These are phyloP conservation scores for Zymoseptoria pseudotritici DNA, from an alignment of 2,329 filamentous ascomycete species.

Conservation along the genomic window DNA sequence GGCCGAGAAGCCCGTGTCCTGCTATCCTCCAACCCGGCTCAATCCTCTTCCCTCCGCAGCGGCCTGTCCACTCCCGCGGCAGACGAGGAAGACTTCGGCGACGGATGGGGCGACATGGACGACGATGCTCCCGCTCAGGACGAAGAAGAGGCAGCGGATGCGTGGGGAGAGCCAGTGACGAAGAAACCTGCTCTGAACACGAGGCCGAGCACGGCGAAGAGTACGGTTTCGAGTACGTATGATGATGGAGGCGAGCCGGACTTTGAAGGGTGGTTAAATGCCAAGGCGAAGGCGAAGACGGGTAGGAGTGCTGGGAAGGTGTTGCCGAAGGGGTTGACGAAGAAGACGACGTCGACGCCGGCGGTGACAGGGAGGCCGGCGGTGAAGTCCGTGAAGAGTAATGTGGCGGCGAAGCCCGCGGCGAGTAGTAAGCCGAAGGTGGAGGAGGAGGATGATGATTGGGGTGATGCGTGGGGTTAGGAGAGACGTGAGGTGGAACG, in stretches of 20 bases:
- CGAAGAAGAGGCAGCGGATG: conserved; percentile 26
- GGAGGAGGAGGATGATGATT: conserved; percentile 35
- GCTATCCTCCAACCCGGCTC: conserved; percentile 12
- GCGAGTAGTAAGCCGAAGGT: conserved; percentile 7
- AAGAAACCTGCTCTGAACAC: neutral
- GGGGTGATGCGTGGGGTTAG: conserved; percentile 33
- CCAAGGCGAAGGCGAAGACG: conserved; percentile 70
- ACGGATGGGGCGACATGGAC: conserved; percentile 64
- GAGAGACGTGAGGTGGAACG: neutral
- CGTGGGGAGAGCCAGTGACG: conserved; percentile 9
- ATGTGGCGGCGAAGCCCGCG: conserved; percentile 16
- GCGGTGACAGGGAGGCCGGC: conserved; percentile 16
- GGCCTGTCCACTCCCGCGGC: conserved; percentile 22
- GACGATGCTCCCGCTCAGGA: conserved; percentile 28
- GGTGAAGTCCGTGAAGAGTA: conserved; percentile 12
- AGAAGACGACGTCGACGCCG: conserved; percentile 39
- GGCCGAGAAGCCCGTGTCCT: neutral
- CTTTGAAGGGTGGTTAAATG: conserved; percentile 90
- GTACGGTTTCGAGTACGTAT: conserved; percentile 48
- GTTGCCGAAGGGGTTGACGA: conserved; percentile 75
- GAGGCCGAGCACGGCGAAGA: conserved; percentile 65
- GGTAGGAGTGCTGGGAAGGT: conserved; percentile 48
- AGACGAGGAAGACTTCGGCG: conserved; percentile 52
- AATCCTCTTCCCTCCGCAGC: conserved; percentile 23
- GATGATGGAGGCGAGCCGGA: conserved; percentile 86